Base-by-base conservation (phyloP, 2,329 filamentous ascomycete species). In the Pseudogymnoascus sp. region DNA sequence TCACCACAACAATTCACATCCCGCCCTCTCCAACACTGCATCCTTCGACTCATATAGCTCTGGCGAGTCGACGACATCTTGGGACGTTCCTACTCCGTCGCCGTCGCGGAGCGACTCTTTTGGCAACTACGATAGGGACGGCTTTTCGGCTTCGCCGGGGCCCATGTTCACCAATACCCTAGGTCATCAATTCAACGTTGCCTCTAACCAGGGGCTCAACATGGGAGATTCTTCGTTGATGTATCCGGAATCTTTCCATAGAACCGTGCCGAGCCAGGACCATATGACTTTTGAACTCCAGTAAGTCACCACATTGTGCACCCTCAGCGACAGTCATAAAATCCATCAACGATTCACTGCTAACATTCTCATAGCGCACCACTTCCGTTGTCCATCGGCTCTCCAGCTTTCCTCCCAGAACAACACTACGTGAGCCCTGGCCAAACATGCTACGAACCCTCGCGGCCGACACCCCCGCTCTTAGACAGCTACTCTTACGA, bases 31-130 rank as follows among this genome's bases (percentile, higher is more conserved):
- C 13, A 42, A 38, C 33, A 17, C 29, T 9, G n/a, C 29, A n/a
- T 55, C 48, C 15, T 55, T 55, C 29, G 48, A 55, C 15, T 55
- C 48, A 7, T 55, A 55, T 21, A 55, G 48, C 58, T 60, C 38
- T 31, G 33, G 58, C 17, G 38, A 38, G 2, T 38, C 58, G 15
- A 60, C 58, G 13, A 60, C 38, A 9, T 60, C 58, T 5, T 42
- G 35, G 38, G 58, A 60, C 35, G 58, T 42, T n/a, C n/a, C 33
- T 60, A 60, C 38, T 27, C 35, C 35, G 27, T 42, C 58, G 13
- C 33, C 58, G 17, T 42, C 58, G 13, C 35, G 21, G 17, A 38
- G 58, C 35, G 38, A 42, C 15, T 31, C 42, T 10, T 60, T 42
- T n/a, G 12, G 33, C 13, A 41, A 17, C 33, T 38, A 31, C 58